Evolutionary conservation across 768 basidiomycete genomes (phyloP), one percentile per base, ranked within the genome.

Genomic region (Tylopilus plumbeoviolaceoides): DNA sequence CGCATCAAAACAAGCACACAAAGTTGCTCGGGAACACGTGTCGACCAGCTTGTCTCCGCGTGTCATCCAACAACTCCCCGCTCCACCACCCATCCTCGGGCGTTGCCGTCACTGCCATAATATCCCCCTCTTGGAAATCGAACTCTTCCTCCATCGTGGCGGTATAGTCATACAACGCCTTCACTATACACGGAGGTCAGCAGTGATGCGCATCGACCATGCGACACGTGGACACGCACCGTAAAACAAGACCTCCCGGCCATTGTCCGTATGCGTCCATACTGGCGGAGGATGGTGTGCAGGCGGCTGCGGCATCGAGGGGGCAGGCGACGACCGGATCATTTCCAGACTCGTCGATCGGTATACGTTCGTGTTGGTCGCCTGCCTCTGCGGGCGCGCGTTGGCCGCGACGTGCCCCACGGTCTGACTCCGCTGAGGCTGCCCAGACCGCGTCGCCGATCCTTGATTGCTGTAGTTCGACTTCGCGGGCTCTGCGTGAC

Each of bases 51-150:
- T 85, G 79, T 57, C 89, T 75, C 59, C 91, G 72, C 31, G 76
- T 75, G 59, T 91, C 88, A 57, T 90, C 87, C n/a, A 91, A 72
- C 53, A 92, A 70, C 60, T 89, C 86, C 21, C 95, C 95, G 51
- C 84, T 89, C 95, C 95, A 98, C 95, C 95, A 98, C 1, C 95
- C 95, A 62, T 98, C 95, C 61, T 94, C 93, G 5, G 93, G 93
- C 7, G 93, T 95, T 20, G 84, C 79, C 0, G 91, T 95, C 10
- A 98, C 95, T 7, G 94, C 95, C 58, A 98, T 97, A 58, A 97
- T 90, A 70, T 98, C 95, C 2, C 89, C 91, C 23, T 84, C 76
- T 65, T 94, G 91, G 83, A 98, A 98, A 67, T 95, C 90, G 68
- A 98, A 98, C 72, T 98, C 95, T 64, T 95, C 92, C 1, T 89